Evolutionary conservation across 176 grass and related monocot genomes (phyloP).

Genomic region (Ensete glaucum): DNA sequence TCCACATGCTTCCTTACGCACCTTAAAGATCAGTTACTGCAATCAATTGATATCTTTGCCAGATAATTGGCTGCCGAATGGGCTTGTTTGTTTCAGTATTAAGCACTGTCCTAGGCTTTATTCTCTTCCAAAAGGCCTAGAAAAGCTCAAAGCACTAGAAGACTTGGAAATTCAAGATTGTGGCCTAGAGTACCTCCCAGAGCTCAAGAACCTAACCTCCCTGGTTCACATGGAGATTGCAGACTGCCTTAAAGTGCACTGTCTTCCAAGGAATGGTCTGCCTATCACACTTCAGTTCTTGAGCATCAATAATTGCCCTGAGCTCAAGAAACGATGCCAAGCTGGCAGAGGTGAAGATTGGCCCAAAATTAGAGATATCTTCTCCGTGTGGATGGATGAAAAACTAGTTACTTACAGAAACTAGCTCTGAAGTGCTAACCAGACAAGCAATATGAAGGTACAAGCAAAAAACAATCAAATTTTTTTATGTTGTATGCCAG

Average conservation of each 20-base stretch:
- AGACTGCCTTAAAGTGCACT: constrained; percentile 12
- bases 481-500: no score
- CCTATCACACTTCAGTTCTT: constrained; percentile 25
- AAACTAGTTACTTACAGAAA: background rate
- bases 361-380: constrained; percentile 7
- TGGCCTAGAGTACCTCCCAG: constrained; percentile 9
- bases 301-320: constrained; percentile 24
- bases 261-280: constrained; percentile 10
- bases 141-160: constrained; percentile 27
- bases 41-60: constrained; percentile 9
- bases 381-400: constrained; percentile 27
- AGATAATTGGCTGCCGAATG: constrained; percentile 25
- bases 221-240: constrained; percentile 25
- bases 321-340: constrained; percentile 9
- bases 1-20: constrained; percentile 6
- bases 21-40: constrained; percentile 31
- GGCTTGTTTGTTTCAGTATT: constrained; percentile 17
- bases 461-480: no score
- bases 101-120: constrained; percentile 24
- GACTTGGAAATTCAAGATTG: constrained; percentile 22
- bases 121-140: constrained; percentile 11
- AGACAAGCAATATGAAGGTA: no score
- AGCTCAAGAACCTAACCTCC: constrained; percentile 14
- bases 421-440: no score
- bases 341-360: constrained; percentile 5